phyloP scores from a whole-genome alignment of 1,284 basidiomycete genomes.

The Pascua sp. region DNA sequence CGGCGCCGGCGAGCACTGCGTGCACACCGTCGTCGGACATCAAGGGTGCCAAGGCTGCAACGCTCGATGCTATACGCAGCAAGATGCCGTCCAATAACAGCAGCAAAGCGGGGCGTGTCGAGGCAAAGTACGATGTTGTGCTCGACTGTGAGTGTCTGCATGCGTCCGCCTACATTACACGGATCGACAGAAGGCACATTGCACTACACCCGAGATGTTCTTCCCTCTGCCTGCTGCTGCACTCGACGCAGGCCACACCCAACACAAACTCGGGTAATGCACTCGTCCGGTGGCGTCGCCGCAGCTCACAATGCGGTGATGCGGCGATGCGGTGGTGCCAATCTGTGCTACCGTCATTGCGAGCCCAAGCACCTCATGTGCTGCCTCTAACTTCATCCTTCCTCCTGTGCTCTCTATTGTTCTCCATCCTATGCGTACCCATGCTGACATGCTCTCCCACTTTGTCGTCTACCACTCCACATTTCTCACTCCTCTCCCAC shows the following conservation, averaged over 20 bases:
- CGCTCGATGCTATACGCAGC: constrained; percentile 3
- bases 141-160: constrained; percentile 31
- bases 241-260: neutral
- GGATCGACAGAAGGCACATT: neutral
- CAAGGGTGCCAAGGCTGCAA: neutral
- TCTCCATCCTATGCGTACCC: neutral
- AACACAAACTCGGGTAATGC: no score
- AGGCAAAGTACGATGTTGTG: constrained; percentile 38
- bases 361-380: no score
- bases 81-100: constrained; percentile 8
- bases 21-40: no score
- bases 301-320: no score
- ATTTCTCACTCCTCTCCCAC: neutral
- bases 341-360: no score
- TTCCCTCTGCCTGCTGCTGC: neutral
- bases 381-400: no score
- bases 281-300: no score
- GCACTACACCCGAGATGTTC: neutral
- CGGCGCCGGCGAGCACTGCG: no score
- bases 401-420: neutral
- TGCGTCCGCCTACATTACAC: neutral
- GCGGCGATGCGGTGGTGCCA: no score
- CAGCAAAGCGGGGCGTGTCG: constrained; percentile 7
- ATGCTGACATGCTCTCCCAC: neutral
- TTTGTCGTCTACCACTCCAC: neutral